Conservation (phyloP, 202 grass and related monocot species). For the Schoenoplectus tabernaemontani region DNA sequence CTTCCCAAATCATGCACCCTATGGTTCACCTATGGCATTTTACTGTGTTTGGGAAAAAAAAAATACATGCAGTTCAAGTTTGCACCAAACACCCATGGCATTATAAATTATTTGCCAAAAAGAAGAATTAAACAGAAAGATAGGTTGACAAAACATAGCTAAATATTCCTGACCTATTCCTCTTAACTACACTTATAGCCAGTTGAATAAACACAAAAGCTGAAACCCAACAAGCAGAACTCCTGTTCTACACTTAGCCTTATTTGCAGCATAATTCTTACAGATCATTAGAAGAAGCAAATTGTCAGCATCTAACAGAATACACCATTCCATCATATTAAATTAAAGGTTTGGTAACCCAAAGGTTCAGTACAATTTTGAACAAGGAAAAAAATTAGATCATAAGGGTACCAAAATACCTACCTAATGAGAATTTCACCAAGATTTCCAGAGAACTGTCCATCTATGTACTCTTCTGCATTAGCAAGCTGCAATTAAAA, state of each 20-base stretch:
- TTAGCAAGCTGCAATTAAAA: slow-evolving; percentile 50
- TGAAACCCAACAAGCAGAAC: neutral
- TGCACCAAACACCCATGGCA: neutral
- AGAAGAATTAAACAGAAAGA: neutral
- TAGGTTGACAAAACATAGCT: neutral
- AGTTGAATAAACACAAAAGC: neutral
- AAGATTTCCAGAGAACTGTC: slow-evolving; percentile 65
- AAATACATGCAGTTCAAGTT: neutral
- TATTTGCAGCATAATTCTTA: neutral
- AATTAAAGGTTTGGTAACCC: too few relatives aligned
- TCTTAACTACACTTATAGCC: neutral
- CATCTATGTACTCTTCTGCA: slow-evolving; percentile 82
- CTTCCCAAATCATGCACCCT: neutral
- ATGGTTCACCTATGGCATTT: neutral
- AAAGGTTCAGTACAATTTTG: neutral
- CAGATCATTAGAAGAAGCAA: neutral
- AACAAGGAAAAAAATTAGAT: neutral
- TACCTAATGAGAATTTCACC: slow-evolving; percentile 89
- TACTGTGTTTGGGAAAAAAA: neutral
- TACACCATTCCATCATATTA: neutral
- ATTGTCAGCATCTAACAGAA: neutral
- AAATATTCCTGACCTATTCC: neutral
- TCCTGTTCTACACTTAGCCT: neutral
- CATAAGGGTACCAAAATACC: neutral
- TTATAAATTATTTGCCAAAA: neutral